Percentiles rank a stretch among this genome's conserved stretches.
Evolutionary conservation across 2,329 filamentous ascomycete genomes (phyloP).

Genomic region (Xylariaceae sp.): DNA sequence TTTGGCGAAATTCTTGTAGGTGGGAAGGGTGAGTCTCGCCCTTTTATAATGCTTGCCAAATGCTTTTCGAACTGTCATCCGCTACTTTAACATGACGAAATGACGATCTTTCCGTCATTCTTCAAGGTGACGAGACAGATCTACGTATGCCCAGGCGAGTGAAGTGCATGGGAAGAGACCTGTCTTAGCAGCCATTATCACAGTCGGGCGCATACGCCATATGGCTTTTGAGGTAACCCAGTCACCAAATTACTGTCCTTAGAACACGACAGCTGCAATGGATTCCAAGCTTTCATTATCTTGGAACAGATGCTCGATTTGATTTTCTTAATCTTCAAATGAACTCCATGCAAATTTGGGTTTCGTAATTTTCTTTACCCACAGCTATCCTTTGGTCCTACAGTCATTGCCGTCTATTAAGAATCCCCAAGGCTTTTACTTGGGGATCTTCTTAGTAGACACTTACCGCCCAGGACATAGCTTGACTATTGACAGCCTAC

Average conservation of each 20-base stretch:
- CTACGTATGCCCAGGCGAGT: not conserved
- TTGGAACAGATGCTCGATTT: not conserved
- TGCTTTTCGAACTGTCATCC: not conserved
- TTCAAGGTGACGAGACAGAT: not conserved
- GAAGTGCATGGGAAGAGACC: not conserved
- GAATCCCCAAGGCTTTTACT: not conserved
- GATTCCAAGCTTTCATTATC: not conserved
- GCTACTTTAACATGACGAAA: not conserved
- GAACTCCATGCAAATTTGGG: not conserved
- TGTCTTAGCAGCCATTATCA: not conserved
- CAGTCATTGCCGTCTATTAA: not conserved
- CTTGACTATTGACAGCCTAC: not conserved
- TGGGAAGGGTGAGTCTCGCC: not conserved
- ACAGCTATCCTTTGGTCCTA: not conserved
- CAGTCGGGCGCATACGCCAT: not conserved
- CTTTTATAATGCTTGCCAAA: not conserved
- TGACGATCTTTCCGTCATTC: not conserved
- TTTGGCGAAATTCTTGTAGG: not conserved
- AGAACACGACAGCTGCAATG: not conserved
- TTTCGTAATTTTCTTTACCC: not conserved
- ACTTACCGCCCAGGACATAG: not conserved
- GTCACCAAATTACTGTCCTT: not conserved
- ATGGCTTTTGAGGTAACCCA: not conserved
- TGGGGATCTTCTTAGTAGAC: not conserved
- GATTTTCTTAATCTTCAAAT: not conserved